These are phyloP conservation scores for Spiraea crenata DNA, from an alignment of 331 rosid genomes.

Conservation along the genomic window DNA sequence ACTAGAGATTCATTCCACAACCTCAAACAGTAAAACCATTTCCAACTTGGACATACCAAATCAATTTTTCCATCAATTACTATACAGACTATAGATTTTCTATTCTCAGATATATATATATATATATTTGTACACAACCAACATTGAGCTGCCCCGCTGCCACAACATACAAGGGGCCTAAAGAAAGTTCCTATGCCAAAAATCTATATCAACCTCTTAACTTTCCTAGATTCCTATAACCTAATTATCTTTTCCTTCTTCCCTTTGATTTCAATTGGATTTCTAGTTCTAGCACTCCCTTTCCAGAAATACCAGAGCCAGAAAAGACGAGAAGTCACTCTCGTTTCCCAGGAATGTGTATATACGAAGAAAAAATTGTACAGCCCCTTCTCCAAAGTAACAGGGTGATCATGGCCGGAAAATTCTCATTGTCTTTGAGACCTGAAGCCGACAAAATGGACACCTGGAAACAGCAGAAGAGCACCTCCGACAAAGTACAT, in stretches of 20 bases:
- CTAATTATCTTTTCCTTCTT: neutral
- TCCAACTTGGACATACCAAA: neutral
- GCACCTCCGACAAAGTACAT: constrained; percentile 90
- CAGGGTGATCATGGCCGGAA: constrained; percentile 59
- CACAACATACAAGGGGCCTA: neutral
- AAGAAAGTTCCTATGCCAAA: neutral
- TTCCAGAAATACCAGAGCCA: neutral
- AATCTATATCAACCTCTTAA: neutral
- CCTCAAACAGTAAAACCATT: no score
- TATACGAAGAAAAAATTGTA: neutral
- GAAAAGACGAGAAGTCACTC: neutral
- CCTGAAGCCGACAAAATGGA: constrained; percentile 93
- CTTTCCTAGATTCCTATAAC: neutral
- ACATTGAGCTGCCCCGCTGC: neutral
- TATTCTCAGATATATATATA: no score
- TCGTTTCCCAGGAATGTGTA: neutral
- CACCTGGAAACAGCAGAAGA: constrained; percentile 89
- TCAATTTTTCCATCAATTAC: neutral
- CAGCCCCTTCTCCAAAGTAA: constrained; percentile 4
- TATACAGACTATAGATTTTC: neutral
- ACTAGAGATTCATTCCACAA: no score
- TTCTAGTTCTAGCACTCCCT: neutral
- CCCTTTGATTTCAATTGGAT: neutral
- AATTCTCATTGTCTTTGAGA: constrained; percentile 67
- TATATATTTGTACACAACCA: neutral